phyloP scores from a whole-genome alignment of 2,329 filamentous ascomycete species.

The Fusarium avenaceum region DNA sequence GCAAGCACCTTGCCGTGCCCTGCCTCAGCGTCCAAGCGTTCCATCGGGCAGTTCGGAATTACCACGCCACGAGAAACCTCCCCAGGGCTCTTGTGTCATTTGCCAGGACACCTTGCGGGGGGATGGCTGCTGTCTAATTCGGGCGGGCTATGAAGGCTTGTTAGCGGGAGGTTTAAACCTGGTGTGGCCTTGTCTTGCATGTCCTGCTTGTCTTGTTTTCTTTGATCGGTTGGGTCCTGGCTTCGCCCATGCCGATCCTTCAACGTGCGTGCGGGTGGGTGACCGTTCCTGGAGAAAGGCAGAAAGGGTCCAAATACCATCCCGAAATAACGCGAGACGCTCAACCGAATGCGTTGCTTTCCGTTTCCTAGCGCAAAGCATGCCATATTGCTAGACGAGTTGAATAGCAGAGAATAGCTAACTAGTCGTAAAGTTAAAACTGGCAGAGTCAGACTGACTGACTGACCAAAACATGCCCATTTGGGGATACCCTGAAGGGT shows the following conservation, averaged over 20 bases:
- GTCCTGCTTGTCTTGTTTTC: not conserved
- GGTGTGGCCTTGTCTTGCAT: slow-evolving; percentile 10
- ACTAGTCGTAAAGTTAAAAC: slow-evolving; percentile 16
- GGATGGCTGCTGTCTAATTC: slow-evolving; percentile 42
- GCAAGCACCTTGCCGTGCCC: slow-evolving; percentile 29
- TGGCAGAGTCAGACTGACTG: slow-evolving; percentile 4
- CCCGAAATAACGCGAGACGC: slow-evolving; percentile 21
- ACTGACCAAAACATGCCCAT: slow-evolving; percentile 15
- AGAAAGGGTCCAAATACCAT: slow-evolving; percentile 16
- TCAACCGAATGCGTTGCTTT: slow-evolving; percentile 21
- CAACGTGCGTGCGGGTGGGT: slow-evolving; percentile 19
- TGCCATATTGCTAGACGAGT: not conserved
- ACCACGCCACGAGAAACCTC: slow-evolving; percentile 33
- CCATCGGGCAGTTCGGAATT: slow-evolving; percentile 10
- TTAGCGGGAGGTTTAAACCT: slow-evolving; percentile 29
- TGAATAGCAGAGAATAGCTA: slow-evolving; percentile 7
- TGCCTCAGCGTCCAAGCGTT: slow-evolving; percentile 33
- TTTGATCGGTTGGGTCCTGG: slow-evolving; percentile 15
- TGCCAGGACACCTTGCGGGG: slow-evolving; percentile 42
- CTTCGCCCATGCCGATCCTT: slow-evolving; percentile 41
- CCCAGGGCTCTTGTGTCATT: slow-evolving; percentile 39
- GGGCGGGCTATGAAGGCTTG: slow-evolving; percentile 2
- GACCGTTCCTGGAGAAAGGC: slow-evolving; percentile 25
- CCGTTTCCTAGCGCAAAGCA: slow-evolving; percentile 33
- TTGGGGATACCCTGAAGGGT: slow-evolving; percentile 27